Base-by-base conservation (phyloP, 78 protist genomes). In the Isochrysis galbana region DNA sequence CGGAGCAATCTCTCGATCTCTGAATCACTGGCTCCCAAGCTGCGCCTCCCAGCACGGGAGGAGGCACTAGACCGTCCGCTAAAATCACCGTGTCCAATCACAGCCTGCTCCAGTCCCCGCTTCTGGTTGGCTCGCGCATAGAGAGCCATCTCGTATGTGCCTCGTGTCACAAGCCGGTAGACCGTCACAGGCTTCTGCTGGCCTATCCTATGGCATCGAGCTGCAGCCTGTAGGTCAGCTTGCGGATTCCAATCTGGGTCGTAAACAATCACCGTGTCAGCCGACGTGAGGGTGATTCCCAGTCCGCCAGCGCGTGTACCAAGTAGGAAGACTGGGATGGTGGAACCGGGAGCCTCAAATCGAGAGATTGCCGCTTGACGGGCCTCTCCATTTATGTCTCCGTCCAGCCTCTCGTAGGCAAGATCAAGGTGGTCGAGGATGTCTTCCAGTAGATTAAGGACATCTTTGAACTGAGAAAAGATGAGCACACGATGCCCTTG, bases 301-400 rank as follows among this genome's bases (percentile, higher is more conserved):
- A 98, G 94, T 44, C 99, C 99, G 44, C 99, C 99, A 1, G 99
- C 99, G 19, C 97, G 90, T 3, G 99, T 98, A 55, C 97, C 98
- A 32, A 98, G 93, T 32, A 98, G 94, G 80, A 98, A 98, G 47
- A 77, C 19, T 44, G 32, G 32, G 1, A 46, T 41, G 29, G 1
- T 38, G 29, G 47, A 77, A 2, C 19, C 46, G 23, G 86, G 86
- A 19, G 94, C 97, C 74, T 96, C 96, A 95, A 98, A 98, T 72
- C 94, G 96, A 82, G 98, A 99, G 94, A 98, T 95, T 34, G 98
- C 97, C 42, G 29, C 39, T 72, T 95, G 88, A 34, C 98, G 94
- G 55, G 54, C 74, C 41, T 96, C 97, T n/a, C 93, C 7, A 5
- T 82, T 22, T 39, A 93, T 95, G 29, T 93, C 47, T 44, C 99